Conservation (phyloP, 176 grass and related monocot genomes). For the Oryza glaberrima region DNA sequence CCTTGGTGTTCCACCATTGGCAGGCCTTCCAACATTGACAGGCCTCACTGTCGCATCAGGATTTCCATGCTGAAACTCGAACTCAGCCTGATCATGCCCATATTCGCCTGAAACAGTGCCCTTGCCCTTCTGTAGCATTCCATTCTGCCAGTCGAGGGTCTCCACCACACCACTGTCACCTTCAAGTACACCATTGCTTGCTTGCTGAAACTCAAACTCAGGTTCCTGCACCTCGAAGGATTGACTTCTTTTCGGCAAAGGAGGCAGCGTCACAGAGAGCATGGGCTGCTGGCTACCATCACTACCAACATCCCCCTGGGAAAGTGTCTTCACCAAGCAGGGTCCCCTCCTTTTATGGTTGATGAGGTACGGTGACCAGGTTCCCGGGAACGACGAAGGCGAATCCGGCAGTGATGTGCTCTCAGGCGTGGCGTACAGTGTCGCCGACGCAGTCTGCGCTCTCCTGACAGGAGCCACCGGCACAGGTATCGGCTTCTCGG, state of each 20-base stretch:
- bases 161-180: conserved; percentile 12
- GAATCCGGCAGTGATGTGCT: conserved; percentile 69
- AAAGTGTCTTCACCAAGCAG: conserved; percentile 54
- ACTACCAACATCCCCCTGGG: conserved; percentile 36
- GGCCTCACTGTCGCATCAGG: conserved; percentile 30
- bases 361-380: conserved; percentile 81
- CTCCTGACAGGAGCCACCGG: conserved; percentile 40
- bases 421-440: conserved; percentile 75
- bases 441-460: conserved; percentile 56
- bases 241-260: conserved; percentile 22
- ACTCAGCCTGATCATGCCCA: conserved; percentile 42
- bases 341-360: conserved; percentile 87
- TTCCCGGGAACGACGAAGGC: conserved; percentile 69
- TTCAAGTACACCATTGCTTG: conserved; percentile 1
- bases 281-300: conserved; percentile 20
- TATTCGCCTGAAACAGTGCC: conserved; percentile 2
- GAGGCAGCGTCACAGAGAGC: conserved; percentile 21
- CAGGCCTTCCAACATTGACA: conserved; percentile 43
- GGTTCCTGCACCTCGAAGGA: conserved; percentile 29
- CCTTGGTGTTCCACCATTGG: conserved; percentile 25
- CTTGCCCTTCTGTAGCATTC: conserved; percentile 38
- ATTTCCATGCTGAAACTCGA: conserved; percentile 41
- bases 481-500: conserved; percentile 40
- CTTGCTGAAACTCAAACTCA: conserved; percentile 34
- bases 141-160: conserved; percentile 4